Base-by-base conservation (phyloP, 352 stramenopile genomes). In the Globisporangium sylvaticum region DNA sequence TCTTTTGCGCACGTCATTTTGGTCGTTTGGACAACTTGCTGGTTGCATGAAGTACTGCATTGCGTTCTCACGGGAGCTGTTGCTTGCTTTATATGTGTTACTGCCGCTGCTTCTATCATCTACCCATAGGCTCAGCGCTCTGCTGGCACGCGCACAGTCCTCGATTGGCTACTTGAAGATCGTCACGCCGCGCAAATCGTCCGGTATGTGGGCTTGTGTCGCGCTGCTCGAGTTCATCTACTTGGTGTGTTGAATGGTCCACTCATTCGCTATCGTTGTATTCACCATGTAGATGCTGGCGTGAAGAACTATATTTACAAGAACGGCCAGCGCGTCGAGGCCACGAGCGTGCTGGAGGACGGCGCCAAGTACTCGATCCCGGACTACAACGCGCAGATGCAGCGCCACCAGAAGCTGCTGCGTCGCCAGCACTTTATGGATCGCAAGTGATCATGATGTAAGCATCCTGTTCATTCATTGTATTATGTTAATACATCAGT, bases 401-500 rank as follows among this genome's bases (percentile, higher is more conserved):
- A 77, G 57, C 84, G 83, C 64, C 88, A 96, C 73, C 77, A 88
- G 57, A 78, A 92, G 64, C 76, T 96, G 46, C 53, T 94, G 67
- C 81, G 86, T 54, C 84, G 88, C 46, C 88, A 96, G 74, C 72
- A 96, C 74, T 96, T 96, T 74, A 88, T 96, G 84, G 84, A 94
- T 68, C 86, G 88, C 66, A 84, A 85, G 62, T 81, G 72, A 63
- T 83, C 76, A 64, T 53, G 29, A 37, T 48, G 54, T n/a, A 50
- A 50, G 18, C 42, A 50, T 50, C 5, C 12, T 32, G 20, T 2
- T 55, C 37, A 39, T 20, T 3, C 18, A 22, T 50, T 22, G 14
- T 44, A 44, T 44, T 44, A 44, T 44, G 37, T 12, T 15, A 44
- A 44, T 44, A 15, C 37, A 44, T 18, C 37, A 44, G 37, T 44